phyloP scores from a whole-genome alignment of 352 stramenopile species.

The Globisporangium spiculum region DNA sequence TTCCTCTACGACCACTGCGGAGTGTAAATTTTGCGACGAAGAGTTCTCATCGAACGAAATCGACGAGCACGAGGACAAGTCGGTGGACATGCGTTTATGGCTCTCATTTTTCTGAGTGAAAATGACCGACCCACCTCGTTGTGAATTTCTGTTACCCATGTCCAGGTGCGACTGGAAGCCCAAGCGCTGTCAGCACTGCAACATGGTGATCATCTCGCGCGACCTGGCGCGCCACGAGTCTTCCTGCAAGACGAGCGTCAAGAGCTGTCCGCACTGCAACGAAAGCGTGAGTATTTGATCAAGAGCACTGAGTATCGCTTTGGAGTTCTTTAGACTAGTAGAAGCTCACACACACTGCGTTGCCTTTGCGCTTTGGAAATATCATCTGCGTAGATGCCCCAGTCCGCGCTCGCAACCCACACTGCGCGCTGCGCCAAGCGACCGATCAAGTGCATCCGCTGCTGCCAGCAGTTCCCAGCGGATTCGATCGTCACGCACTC shows the following conservation, averaged over 20 bases:
- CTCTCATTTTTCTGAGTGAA: background rate
- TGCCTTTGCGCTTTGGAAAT: background rate
- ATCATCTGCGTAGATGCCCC: slow-evolving; percentile 40
- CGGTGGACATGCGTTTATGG: background rate
- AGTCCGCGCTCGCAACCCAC: slow-evolving; percentile 41
- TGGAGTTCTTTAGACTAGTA: background rate
- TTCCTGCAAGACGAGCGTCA: slow-evolving; percentile 62
- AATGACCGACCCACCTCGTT: no score
- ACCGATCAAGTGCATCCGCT: slow-evolving; percentile 83
- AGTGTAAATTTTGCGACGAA: slow-evolving; percentile 84
- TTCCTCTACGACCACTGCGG: slow-evolving; percentile 10
- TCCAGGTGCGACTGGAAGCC: slow-evolving; percentile 75
- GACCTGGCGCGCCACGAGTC: slow-evolving; percentile 62
- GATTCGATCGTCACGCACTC: slow-evolving; percentile 74
- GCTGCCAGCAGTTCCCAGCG: slow-evolving; percentile 69
- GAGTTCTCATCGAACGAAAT: slow-evolving; percentile 52
- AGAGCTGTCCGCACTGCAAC: slow-evolving; percentile 64
- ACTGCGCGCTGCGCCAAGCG: slow-evolving; percentile 64
- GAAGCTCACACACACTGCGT: background rate
- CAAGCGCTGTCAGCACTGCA: slow-evolving; percentile 75
- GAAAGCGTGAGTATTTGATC: slow-evolving; percentile 38
- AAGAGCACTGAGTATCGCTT: background rate
- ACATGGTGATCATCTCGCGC: slow-evolving; percentile 77
- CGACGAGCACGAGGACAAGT: slow-evolving; percentile 64
- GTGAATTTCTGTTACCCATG: no score